Percentiles rank a stretch among this genome's conserved stretches.
These are phyloP conservation scores for Passalora sequoiae DNA, from an alignment of 2,329 filamentous ascomycete genomes.

Conservation along the genomic window DNA sequence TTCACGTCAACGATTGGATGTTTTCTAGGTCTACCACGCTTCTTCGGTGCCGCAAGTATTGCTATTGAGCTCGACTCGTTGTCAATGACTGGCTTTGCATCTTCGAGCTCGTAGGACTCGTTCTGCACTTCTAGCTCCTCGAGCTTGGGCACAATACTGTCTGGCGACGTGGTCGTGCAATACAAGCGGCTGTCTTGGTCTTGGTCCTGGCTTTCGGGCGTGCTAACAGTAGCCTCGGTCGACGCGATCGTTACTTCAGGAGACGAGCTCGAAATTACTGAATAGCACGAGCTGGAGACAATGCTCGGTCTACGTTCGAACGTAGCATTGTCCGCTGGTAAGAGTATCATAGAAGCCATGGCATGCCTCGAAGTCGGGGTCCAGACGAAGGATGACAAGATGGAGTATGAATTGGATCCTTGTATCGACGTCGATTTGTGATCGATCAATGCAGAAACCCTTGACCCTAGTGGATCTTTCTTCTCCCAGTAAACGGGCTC, in stretches of 20 bases:
- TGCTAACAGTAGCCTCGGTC: constrained; percentile 7
- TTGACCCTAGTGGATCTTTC: no score
- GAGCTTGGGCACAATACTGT: constrained; percentile 43
- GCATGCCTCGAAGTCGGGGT: constrained; percentile 14
- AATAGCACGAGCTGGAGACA: constrained; percentile 10
- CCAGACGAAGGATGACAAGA: constrained; percentile 6
- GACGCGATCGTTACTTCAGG: constrained; percentile 11
- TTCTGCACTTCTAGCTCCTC: constrained; percentile 50
- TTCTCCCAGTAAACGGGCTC: neutral
- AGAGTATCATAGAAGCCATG: constrained; percentile 10
- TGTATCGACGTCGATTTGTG: constrained; percentile 5
- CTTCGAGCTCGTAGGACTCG: constrained; percentile 8
- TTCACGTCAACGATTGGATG: constrained; percentile 59
- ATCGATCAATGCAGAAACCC: constrained; percentile 1
- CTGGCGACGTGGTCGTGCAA: constrained; percentile 17
- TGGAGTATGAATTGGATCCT: no score
- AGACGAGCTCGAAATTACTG: constrained; percentile 14
- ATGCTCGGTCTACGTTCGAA: constrained; percentile 8
- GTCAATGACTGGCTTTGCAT: constrained; percentile 27
- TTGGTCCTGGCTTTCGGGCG: constrained; percentile 19
- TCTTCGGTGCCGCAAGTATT: constrained; percentile 35
- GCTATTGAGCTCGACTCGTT: constrained; percentile 19
- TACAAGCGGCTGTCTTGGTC: constrained; percentile 29
- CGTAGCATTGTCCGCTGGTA: constrained; percentile 6
- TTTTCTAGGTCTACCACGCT: constrained; percentile 75